Base-by-base conservation (phyloP, 73 alveolate genomes). In the Loxodes magnus region DNA sequence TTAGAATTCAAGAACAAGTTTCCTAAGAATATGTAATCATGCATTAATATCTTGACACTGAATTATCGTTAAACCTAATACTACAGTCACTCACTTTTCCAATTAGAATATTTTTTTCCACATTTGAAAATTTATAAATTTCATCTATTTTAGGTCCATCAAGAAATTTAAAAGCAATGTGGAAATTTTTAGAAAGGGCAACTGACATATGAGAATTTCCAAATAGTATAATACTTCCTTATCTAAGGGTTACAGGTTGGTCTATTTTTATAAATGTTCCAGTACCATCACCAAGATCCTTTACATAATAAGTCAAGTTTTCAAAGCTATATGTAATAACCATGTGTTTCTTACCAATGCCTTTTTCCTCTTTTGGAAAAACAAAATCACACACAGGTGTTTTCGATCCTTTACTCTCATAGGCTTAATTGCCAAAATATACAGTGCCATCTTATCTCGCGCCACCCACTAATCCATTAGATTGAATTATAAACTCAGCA, bases 1-100 rank as follows among this genome's bases (percentile, higher is more conserved):
- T 61, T 25, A 82, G 61, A 29, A 66, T 50, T 82, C 90, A n/a
- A n/a, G n/a, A 78, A 14, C 88, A 81, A n/a, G 46, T 56, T 28
- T 44, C 56, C 28, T 30, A 43, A 37, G 71, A 58, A 60, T 26
- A 43, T 16, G 25, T 56, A 19, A 67, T 38, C 22, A 29, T 42
- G 61, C 75, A 60, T 31, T 67, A 55, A 26, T 44, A 48, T 35
- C 78, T 16, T 25, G 66, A 41, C 35, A 60, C 17, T 10, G 66
- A 30, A n/a, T 35, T 60, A 31, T 61, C 82, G 17, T 43, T 64
- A 16, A 61, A 61, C 14, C 64, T 22, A 3, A 67, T 53, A 39
- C 37, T 20, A 29, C 75, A 67, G 50, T 67, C 41, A 12, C 43
- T 63, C 41, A 58, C 60, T 30, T 74, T 56, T 10, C 82, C 68